phyloP scores from a whole-genome alignment of 257 asterid genomes.

The Gentiana straminea region DNA sequence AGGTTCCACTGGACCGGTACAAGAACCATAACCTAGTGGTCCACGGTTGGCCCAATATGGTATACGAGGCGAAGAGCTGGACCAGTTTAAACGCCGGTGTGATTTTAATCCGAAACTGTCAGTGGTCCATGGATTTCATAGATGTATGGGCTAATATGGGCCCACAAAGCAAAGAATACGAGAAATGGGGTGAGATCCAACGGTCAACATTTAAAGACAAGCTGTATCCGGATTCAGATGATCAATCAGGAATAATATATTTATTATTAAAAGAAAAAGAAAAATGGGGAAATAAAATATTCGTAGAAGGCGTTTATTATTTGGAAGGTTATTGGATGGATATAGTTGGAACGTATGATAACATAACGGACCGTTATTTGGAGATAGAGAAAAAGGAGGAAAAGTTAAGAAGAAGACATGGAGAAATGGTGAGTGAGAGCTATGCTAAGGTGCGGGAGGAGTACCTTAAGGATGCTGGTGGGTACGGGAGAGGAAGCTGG shows the following conservation, averaged over 20 bases:
- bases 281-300: constrained; percentile 60
- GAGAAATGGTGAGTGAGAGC: constrained; percentile 60
- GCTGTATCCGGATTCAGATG: constrained; percentile 69
- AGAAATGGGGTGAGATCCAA: constrained; percentile 61
- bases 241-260: constrained; percentile 70
- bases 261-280: constrained; percentile 49
- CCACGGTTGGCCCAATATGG: constrained; percentile 72
- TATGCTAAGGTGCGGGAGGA: constrained; percentile 58
- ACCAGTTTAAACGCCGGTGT: constrained; percentile 98
- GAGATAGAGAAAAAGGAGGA: constrained; percentile 36
- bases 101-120: constrained; percentile 68
- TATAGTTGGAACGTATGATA: constrained; percentile 46
- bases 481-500: constrained; percentile 63
- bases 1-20: constrained; percentile 59
- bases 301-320: constrained; percentile 57
- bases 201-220: constrained; percentile 53
- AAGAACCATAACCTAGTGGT: constrained; percentile 50
- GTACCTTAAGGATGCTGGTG: constrained; percentile 68
- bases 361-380: constrained; percentile 37
- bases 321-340: constrained; percentile 96
- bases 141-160: constrained; percentile 88
- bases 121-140: constrained; percentile 87
- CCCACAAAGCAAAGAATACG: constrained; percentile 65
- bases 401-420: constrained; percentile 57
- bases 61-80: constrained; percentile 61